Evolutionary conservation across 2,329 filamentous ascomycete genomes (phyloP).

Genomic region (Blastomyces percursus): DNA sequence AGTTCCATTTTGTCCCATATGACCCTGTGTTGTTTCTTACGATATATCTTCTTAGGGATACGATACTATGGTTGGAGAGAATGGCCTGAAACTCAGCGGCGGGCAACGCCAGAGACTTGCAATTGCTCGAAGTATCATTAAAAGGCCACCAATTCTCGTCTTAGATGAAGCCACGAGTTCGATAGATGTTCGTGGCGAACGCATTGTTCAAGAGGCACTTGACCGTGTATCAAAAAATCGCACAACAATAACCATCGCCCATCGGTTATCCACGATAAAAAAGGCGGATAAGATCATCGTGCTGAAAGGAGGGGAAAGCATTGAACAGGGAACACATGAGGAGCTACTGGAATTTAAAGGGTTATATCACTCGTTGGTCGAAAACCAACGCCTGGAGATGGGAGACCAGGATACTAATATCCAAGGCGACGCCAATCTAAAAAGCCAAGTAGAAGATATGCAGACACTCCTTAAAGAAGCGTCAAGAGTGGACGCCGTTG

Average conservation of each 20-base stretch:
- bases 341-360: conserved; percentile 52
- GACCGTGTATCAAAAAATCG: conserved; percentile 48
- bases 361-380: conserved; percentile 57
- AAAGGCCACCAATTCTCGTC: conserved; percentile 54
- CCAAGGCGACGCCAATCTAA: neutral
- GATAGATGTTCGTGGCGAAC: conserved; percentile 46
- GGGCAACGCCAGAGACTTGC: conserved; percentile 76
- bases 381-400: conserved; percentile 28
- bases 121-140: conserved; percentile 60
- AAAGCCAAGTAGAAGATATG: neutral
- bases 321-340: conserved; percentile 67
- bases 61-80: conserved; percentile 63
- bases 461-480: conserved; percentile 2
- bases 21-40: neutral
- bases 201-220: conserved; percentile 45
- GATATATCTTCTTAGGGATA: conserved; percentile 44
- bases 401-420: conserved; percentile 7
- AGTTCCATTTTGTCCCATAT: neutral
- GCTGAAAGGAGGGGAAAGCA: conserved; percentile 56
- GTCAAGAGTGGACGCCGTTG: conserved; percentile 1
- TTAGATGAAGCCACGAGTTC: conserved; percentile 69
- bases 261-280: conserved; percentile 60
- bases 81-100: conserved; percentile 67
- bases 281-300: conserved; percentile 72
- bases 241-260: conserved; percentile 68